Conservation (phyloP, 768 basidiomycete genomes). For the Mycena sanguinolenta region DNA sequence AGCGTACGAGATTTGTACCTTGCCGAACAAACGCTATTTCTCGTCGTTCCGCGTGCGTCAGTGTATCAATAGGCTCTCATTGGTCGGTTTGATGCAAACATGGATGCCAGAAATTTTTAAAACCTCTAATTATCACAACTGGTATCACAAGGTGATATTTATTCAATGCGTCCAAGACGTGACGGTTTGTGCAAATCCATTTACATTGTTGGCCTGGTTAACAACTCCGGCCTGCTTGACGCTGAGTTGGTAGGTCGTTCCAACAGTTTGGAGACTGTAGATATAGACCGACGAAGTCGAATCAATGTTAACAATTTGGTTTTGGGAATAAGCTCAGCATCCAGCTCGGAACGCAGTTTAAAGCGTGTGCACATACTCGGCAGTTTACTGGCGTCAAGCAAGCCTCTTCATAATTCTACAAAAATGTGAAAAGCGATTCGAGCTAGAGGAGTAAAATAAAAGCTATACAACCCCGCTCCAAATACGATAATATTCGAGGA, state of each 20-base stretch:
- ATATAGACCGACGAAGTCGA: constrained; percentile 58
- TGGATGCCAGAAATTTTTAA: too few species aligned
- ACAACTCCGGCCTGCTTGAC: constrained; percentile 61
- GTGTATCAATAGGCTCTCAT: too few species aligned
- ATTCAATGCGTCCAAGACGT: constrained; percentile 57
- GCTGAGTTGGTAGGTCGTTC: constrained; percentile 64
- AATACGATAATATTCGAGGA: constrained; percentile 73
- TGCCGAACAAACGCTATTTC: too few species aligned
- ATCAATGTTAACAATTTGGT: constrained; percentile 68
- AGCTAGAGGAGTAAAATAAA: constrained; percentile 41
- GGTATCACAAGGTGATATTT: too few species aligned
- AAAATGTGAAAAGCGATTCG: background rate
- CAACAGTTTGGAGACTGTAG: constrained; percentile 75
- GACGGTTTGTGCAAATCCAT: constrained; percentile 69
- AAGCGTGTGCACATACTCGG: constrained; percentile 41
- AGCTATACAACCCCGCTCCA: constrained; percentile 80
- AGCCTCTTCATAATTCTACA: constrained; percentile 59
- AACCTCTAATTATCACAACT: too few species aligned
- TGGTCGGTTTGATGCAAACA: too few species aligned
- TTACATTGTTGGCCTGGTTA: constrained; percentile 60
- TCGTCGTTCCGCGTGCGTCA: too few species aligned
- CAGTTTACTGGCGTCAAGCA: constrained; percentile 62
- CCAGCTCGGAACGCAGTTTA: constrained; percentile 46
- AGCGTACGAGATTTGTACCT: too few species aligned
- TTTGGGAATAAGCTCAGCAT: constrained; percentile 14